Base-by-base conservation (phyloP, 163 green algal genomes). In the Trebouxiophyceae sp. region DNA sequence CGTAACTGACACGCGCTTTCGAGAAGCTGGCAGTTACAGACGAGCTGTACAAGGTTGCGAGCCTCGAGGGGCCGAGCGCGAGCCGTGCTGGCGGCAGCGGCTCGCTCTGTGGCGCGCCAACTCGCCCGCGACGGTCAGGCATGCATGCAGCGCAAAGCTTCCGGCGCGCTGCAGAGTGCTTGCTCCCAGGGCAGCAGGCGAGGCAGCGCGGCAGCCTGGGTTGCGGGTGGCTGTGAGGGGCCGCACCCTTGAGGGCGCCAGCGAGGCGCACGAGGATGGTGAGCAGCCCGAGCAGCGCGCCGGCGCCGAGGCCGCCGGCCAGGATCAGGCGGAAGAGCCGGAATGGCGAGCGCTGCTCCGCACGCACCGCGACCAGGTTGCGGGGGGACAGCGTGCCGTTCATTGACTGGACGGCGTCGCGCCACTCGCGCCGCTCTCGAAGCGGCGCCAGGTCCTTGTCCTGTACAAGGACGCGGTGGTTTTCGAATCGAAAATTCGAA, bases 341-440 rank as follows among this genome's bases (percentile, higher is more conserved):
- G 77, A 97, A 96, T 23, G 91, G 91, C 5, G 89, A 75, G 72
- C 86, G 89, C 29, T 85, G 82, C 68, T 96, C 89, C 5, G 80
- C 73, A 16, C 86, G 77, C 65, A 95, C 23, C 4, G 45, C 34
- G 12, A 65, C 34, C n/a, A 68, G 34, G 8, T 29, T 31, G 20
- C n/a, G 22, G 1, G 27, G 62, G 26, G 63, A 71, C 2, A 71
- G 27, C 5, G 79, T 81, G 22, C 90, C 89, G 69, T 83, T 82
- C 19, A 89, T 70, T 24, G 76, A 72, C 4, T 76, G 67, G 27
- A 92, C 66, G 20, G 86, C 76, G 46, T 92, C 86, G 4, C 88
- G 65, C 86, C 89, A 98, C 75, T 97, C 89, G 0, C 83, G 77
- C 19, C 85, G 78, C 47, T 94, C 87, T 3, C 92, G 78, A 72